Evolutionary conservation across 2,329 filamentous ascomycete genomes (phyloP).

Genomic region (Lasiodiplodia sp.): DNA sequence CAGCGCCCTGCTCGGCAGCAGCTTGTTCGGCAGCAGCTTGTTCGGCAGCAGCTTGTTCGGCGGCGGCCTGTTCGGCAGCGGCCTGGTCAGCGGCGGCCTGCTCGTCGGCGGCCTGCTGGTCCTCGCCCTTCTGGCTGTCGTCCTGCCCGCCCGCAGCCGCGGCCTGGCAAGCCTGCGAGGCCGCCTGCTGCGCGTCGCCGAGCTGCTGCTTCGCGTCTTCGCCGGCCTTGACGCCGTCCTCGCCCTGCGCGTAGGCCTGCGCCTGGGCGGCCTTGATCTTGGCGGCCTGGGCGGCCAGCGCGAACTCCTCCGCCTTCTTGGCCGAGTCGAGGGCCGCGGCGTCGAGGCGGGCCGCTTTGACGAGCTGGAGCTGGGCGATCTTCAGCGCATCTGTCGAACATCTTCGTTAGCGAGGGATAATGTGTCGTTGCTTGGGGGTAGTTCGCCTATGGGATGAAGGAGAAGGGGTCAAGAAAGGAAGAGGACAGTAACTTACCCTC

Average conservation of each 20-base stretch:
- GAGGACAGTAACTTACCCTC: background rate
- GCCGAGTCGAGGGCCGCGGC: conserved; percentile 18
- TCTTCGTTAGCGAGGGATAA: background rate
- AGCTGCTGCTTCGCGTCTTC: conserved; percentile 2
- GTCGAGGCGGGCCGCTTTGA: conserved; percentile 12
- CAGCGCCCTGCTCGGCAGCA: background rate
- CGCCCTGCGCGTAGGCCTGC: conserved; percentile 6
- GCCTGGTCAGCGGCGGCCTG: conserved; percentile 8
- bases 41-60: background rate
- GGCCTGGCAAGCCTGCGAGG: background rate
- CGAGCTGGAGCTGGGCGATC: conserved; percentile 19
- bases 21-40: background rate
- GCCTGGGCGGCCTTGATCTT: conserved; percentile 19
- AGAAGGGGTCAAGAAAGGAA: background rate
- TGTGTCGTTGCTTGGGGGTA: background rate
- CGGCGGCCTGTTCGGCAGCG: background rate
- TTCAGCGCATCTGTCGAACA: background rate
- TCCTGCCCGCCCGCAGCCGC: conserved; percentile 7
- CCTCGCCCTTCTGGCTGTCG: background rate
- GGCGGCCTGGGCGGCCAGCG: conserved; percentile 13
- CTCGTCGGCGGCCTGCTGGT: conserved; percentile 7
- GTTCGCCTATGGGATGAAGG: background rate
- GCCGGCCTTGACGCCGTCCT: conserved; percentile 12
- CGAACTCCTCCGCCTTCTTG: conserved; percentile 16
- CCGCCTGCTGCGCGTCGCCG: conserved; percentile 3